Evolutionary conservation across 2,329 filamentous ascomycete genomes (phyloP).

Genomic region (Pseudomassariella vexata): DNA sequence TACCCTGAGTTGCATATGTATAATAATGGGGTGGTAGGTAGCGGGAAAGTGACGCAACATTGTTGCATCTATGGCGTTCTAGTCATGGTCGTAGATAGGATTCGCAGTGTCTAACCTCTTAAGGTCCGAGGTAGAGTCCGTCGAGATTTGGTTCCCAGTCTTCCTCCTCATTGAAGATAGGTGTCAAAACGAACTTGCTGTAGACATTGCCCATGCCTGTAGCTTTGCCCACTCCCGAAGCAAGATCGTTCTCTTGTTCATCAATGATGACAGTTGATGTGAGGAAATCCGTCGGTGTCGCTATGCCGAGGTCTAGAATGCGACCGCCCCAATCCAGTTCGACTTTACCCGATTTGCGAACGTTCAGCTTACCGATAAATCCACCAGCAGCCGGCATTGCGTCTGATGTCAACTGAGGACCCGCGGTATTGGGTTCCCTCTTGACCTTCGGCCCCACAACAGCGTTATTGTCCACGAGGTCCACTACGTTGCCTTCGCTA

Average conservation of each 20-base stretch:
- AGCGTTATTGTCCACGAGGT: conserved; percentile 16
- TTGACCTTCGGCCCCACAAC: conserved; percentile 17
- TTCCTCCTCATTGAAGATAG: conserved; percentile 51
- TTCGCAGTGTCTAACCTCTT: not conserved
- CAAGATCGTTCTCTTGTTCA: conserved; percentile 44
- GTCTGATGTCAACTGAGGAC: conserved; percentile 23
- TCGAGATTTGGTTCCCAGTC: conserved; percentile 44
- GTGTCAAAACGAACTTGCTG: conserved; percentile 55
- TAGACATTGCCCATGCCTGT: conserved; percentile 59
- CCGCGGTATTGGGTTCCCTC: conserved; percentile 17
- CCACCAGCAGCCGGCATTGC: conserved; percentile 44
- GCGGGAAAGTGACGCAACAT: too few species aligned
- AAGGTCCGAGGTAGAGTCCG: conserved; percentile 10
- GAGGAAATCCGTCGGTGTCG: conserved; percentile 45
- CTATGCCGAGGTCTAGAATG: conserved; percentile 47
- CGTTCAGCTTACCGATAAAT: conserved; percentile 53
- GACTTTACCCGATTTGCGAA: conserved; percentile 56
- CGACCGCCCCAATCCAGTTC: conserved; percentile 59
- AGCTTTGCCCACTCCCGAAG: conserved; percentile 38
- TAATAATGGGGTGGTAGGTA: too few species aligned
- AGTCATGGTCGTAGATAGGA: too few species aligned
- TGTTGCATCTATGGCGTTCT: too few species aligned
- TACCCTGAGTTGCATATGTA: too few species aligned
- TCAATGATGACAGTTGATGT: conserved; percentile 56
- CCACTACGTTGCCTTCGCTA: conserved; percentile 18